Conservation (phyloP, 1,139 yeast species). For the Yamadazyma jaroonii region DNA sequence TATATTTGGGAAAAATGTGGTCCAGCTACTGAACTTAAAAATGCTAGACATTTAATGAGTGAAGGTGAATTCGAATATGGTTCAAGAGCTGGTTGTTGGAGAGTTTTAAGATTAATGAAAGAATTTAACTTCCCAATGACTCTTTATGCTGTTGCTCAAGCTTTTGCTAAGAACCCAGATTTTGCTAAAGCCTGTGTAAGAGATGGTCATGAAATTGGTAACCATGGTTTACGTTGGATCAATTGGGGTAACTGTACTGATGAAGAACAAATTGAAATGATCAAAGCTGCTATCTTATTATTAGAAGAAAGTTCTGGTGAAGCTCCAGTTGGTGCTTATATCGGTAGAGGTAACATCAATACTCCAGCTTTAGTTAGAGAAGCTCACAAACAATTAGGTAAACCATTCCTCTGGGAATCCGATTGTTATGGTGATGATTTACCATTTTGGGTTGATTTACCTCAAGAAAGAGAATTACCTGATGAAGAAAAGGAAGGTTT, state of each 20-base stretch:
- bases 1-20: conserved; percentile 25
- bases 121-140: conserved; percentile 15
- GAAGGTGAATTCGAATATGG: conserved; percentile 22
- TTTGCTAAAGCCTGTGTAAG: conserved; percentile 16
- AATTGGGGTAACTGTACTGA: conserved; percentile 14
- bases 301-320: conserved; percentile 25
- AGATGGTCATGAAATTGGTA: conserved; percentile 16
- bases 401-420: conserved; percentile 27
- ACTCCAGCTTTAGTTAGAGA: conserved; percentile 27
- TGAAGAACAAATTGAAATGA: conserved; percentile 27
- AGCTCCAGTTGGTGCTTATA: conserved; percentile 32
- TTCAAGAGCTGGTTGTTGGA: conserved; percentile 15
- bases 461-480: conserved; percentile 16
- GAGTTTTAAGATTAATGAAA: conserved; percentile 14
- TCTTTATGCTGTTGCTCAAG: conserved; percentile 15
- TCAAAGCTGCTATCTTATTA: conserved; percentile 22
- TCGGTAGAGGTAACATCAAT: conserved; percentile 27
- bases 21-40: conserved; percentile 11
- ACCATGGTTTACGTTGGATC: conserved; percentile 15
- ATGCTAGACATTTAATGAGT: conserved; percentile 16
- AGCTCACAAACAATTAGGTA: conserved; percentile 26
- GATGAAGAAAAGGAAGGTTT: conserved; percentile 24
- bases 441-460: conserved; percentile 31
- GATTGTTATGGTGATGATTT: conserved; percentile 33
- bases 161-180: conserved; percentile 12